Conservation (phyloP, 2,329 filamentous ascomycete species). For the Aspergillus melleus region DNA sequence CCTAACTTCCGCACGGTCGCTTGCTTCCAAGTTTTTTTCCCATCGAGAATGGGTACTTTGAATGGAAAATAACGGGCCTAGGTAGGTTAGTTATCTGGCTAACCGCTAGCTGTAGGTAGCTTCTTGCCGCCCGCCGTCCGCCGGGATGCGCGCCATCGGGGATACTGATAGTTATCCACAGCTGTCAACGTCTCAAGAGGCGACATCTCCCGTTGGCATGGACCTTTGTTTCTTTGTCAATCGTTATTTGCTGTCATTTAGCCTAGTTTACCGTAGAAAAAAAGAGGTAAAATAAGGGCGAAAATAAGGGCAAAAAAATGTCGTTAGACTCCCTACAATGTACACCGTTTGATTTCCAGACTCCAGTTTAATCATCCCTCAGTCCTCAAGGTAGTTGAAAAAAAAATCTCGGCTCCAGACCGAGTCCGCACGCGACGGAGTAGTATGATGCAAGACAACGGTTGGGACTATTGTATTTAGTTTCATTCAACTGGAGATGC, state of each 20-base stretch:
- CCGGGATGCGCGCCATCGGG: conserved; percentile 21
- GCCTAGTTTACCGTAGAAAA: too few relatives aligned
- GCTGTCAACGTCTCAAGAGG: conserved; percentile 7
- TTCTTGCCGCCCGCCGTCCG: conserved; percentile 24
- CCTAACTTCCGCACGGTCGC: conserved; percentile 9
- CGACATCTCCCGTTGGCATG: conserved; percentile 3
- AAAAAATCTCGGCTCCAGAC: conserved; percentile 3
- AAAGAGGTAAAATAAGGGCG: too few relatives aligned
- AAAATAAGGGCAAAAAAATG: too few relatives aligned
- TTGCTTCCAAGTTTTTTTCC: not conserved
- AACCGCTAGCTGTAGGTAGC: too few relatives aligned
- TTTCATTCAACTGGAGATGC: conserved; percentile 1
- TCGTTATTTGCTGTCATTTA: too few relatives aligned
- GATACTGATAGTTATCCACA: conserved; percentile 13
- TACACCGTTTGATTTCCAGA: not conserved
- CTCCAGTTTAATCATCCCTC: too few relatives aligned
- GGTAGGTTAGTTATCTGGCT: too few relatives aligned
- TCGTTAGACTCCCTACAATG: too few relatives aligned
- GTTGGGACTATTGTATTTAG: conserved; percentile 15
- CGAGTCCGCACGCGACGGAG: not conserved
- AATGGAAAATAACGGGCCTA: conserved; percentile 9
- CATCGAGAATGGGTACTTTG: not conserved
- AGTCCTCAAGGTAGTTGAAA: not conserved
- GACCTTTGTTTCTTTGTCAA: not conserved
- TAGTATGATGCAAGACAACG: conserved; percentile 13